These are phyloP conservation scores for Mitosporidium daphniae DNA, from an alignment of 371 early-diverging fungal species.

Conservation along the genomic window DNA sequence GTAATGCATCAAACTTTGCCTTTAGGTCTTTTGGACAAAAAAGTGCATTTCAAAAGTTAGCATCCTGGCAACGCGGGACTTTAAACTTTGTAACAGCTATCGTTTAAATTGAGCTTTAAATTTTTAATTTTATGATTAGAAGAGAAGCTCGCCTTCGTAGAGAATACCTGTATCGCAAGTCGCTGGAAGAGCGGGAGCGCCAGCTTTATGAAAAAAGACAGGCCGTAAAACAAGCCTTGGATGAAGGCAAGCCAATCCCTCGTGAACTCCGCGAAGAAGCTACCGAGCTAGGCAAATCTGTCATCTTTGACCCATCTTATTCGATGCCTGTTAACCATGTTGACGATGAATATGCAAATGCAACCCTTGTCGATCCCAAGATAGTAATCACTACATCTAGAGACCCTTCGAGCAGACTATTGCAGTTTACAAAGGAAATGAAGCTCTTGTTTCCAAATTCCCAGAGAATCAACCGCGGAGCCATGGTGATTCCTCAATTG, in stretches of 20 bases:
- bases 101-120: no score
- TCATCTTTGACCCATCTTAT: slow-evolving; percentile 52
- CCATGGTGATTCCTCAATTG: slow-evolving; percentile 66
- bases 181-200: slow-evolving; percentile 47
- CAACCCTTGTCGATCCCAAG: slow-evolving; percentile 66
- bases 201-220: slow-evolving; percentile 61
- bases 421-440: slow-evolving; percentile 90
- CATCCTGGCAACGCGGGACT: no score
- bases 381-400: slow-evolving; percentile 82
- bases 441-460: slow-evolving; percentile 75
- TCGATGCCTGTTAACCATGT: slow-evolving; percentile 15
- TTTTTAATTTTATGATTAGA: slow-evolving; percentile 13
- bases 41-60: no score
- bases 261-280: slow-evolving; percentile 36
- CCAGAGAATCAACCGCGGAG: slow-evolving; percentile 82
- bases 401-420: slow-evolving; percentile 61
- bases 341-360: slow-evolving; percentile 79
- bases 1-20: no score
- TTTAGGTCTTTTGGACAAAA: no score
- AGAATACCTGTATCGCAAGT: slow-evolving; percentile 75
- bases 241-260: slow-evolving; percentile 43
- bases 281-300: slow-evolving; percentile 22
- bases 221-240: slow-evolving; percentile 47
- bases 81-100: no score
- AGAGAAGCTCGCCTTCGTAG: slow-evolving; percentile 36